Conservation (phyloP, 108 stramenopile species). For the Conticribra weissflogii region DNA sequence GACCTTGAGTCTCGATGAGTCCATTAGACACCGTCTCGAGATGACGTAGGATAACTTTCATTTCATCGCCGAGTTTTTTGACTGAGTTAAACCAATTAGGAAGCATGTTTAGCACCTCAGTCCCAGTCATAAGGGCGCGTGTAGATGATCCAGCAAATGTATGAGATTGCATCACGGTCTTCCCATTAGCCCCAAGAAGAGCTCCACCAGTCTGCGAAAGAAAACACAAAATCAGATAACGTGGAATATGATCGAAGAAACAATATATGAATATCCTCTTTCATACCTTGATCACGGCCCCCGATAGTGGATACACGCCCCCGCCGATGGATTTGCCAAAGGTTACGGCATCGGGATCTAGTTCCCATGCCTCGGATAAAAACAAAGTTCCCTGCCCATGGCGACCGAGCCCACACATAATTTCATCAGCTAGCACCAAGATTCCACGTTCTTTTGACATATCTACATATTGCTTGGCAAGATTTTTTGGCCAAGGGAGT, state of each 20-base stretch:
- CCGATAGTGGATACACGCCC: slow-evolving; percentile 61
- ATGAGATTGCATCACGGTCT: slow-evolving; percentile 63
- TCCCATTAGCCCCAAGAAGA: slow-evolving; percentile 29
- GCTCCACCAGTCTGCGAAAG: slow-evolving; percentile 20
- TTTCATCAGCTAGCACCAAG: slow-evolving; percentile 53
- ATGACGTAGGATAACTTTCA: slow-evolving; percentile 39
- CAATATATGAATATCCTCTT: neutral
- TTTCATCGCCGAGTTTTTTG: slow-evolving; percentile 41
- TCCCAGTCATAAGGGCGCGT: slow-evolving; percentile 59
- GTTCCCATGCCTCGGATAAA: slow-evolving; percentile 50
- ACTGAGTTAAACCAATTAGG: slow-evolving; percentile 44
- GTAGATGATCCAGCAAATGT: slow-evolving; percentile 61
- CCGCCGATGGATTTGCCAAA: slow-evolving; percentile 69
- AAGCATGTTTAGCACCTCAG: slow-evolving; percentile 51
- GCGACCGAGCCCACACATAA: slow-evolving; percentile 70
- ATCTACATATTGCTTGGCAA: slow-evolving; percentile 47
- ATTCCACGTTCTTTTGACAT: slow-evolving; percentile 50
- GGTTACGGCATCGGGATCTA: slow-evolving; percentile 58
- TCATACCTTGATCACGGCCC: slow-evolving; percentile 50
- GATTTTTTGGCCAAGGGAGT: slow-evolving; percentile 51
- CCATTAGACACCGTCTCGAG: slow-evolving; percentile 41
- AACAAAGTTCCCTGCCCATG: slow-evolving; percentile 62
- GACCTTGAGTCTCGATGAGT: slow-evolving; percentile 50
- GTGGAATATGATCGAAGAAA: neutral
- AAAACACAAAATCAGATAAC: neutral